Evolutionary conservation across 192 early-diverging fungal genomes (phyloP), one percentile per base, ranked within the genome.

Genomic region (Helicostylum pulchrum): DNA sequence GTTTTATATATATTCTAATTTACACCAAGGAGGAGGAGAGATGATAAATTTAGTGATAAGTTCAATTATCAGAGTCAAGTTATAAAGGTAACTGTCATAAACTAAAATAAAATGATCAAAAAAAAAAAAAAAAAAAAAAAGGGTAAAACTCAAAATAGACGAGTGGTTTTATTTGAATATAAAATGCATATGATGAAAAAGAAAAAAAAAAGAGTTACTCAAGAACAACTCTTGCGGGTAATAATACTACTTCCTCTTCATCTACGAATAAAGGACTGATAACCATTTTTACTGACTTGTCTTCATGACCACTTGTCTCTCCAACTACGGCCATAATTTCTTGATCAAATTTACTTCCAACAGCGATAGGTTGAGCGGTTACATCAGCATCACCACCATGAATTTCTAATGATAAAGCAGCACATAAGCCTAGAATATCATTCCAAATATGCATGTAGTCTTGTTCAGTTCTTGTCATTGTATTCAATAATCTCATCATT

Each of bases 311-410:
- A 7, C 46, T 52, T 4, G 34, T 61, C 48, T 67, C 62, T 21
- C 49, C 65, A 14, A 55, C 57, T 21, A 75, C 36, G 5, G 59
- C 45, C 74, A 75, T 75, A 30, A 70, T 62, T 12, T 75, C 67
- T n/a, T 66, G 58, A 26, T 75, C 68, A 43, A 61, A 70, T 20
- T 66, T 51, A 5, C 59, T 59, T 6, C 74, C 74, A 26, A 42
- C 36, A 8, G 53, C 50, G 43, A 75, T 67, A 14, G 67, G 48
- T 51, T 71, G 62, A 17, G 65, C 65, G 60, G 58, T 62, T 0
- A 76, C 74, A 61, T 76, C 74, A 1, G 64, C 63, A 58, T 71
- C 69, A 17, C 64, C 68, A 12, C 58, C 70, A 44, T 76, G 74
- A 6, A 76, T 67, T 44, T 76, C 74, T 20, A 76, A 21, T 36